Conservation (phyloP, 2,329 filamentous ascomycete genomes). For the Diaporthe australafricana region DNA sequence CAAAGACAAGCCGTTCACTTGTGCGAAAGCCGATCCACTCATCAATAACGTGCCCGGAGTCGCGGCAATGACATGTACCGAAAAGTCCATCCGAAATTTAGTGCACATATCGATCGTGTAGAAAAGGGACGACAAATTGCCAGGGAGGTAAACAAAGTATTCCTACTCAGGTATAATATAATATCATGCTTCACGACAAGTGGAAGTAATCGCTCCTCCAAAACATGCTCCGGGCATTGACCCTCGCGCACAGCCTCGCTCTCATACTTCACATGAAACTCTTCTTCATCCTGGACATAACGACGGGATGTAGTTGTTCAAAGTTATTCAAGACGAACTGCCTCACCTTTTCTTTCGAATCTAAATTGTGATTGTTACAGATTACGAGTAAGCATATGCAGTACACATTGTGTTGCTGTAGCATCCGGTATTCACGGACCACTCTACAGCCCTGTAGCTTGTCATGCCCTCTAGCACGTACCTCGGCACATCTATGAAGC, state of each 20-base stretch:
- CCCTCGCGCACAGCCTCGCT: slow-evolving; percentile 1
- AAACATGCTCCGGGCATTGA: background rate
- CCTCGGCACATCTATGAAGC: slow-evolving; percentile 3
- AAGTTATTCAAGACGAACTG: background rate
- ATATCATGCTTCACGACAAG: background rate
- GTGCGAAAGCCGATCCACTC: too few relatives aligned
- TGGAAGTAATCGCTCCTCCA: background rate
- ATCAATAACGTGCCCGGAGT: too few relatives aligned
- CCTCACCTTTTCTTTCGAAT: background rate
- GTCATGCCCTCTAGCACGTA: background rate
- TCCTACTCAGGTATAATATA: background rate
- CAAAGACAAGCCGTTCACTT: too few relatives aligned
- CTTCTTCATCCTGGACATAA: background rate
- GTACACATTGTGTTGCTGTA: background rate
- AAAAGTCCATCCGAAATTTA: too few relatives aligned
- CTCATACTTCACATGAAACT: background rate
- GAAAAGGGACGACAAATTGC: too few relatives aligned
- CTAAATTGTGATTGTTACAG: background rate
- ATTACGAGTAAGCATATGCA: background rate
- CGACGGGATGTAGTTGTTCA: too few relatives aligned
- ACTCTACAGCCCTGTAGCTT: background rate
- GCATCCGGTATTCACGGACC: slow-evolving; percentile 1
- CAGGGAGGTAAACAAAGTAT: too few relatives aligned
- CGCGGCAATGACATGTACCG: too few relatives aligned
- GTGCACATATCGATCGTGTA: too few relatives aligned